Percentiles rank a stretch among this genome's conserved stretches.
Conservation (phyloP, 2,329 filamentous ascomycete species). For the Sporothrix sp. region DNA sequence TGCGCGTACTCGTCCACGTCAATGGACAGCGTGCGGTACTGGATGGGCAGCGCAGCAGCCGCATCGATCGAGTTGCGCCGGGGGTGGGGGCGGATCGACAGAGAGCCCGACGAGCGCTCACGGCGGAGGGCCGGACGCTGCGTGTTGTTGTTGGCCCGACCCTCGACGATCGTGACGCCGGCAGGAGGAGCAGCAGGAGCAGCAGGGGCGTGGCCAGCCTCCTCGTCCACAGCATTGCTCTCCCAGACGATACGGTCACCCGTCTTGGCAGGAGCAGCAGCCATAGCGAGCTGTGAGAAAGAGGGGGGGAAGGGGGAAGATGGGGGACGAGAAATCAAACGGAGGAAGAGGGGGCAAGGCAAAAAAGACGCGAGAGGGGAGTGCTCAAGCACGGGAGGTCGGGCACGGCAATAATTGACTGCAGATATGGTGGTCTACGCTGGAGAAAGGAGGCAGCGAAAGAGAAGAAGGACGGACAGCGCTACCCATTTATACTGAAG, state of each 20-base stretch:
- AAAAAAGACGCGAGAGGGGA: not conserved
- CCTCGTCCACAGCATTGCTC: constrained; percentile 5
- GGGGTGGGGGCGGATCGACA: constrained; percentile 15
- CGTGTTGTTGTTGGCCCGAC: not conserved
- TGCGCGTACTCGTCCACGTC: constrained; percentile 45
- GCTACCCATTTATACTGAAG: too few species aligned
- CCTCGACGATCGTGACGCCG: constrained; percentile 1
- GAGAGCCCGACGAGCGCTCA: constrained; percentile 11
- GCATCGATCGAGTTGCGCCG: constrained; percentile 30
- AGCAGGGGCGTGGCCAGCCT: constrained; percentile 4
- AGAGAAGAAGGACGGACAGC: too few species aligned
- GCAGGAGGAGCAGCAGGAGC: not conserved
- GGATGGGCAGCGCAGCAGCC: constrained; percentile 37
- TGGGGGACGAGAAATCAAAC: not conserved
- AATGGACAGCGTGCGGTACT: constrained; percentile 46
- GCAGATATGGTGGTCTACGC: too few species aligned
- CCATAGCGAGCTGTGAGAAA: too few species aligned
- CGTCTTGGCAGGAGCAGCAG: not conserved
- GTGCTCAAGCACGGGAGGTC: not conserved
- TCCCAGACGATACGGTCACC: constrained; percentile 12
- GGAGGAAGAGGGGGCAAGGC: not conserved
- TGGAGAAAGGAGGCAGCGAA: too few species aligned
- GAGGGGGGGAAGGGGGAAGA: not conserved
- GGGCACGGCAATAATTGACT: too few species aligned
- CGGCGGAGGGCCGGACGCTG: constrained; percentile 5